Base-by-base conservation (phyloP, 2,329 filamentous ascomycete species). In the Leptographium flavum region DNA sequence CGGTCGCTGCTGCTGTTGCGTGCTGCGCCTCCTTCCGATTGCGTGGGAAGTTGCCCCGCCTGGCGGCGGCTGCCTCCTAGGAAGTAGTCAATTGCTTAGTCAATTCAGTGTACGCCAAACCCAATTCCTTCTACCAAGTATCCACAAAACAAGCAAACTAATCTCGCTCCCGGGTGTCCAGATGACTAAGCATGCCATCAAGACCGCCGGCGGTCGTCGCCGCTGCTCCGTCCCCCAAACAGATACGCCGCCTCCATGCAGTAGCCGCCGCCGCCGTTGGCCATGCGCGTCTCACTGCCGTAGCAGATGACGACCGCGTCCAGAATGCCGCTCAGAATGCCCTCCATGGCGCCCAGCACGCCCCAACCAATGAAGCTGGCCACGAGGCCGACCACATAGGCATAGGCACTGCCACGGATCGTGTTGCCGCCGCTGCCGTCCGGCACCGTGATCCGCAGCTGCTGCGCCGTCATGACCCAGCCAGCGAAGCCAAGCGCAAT, bases 341-440 rank as follows among this genome's bases (percentile, higher is more conserved):
- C 84, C 59, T 94, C 88, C 74, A 94, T 90, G 2, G 87, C 83
- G 23, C 87, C 87, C 42, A 98, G 69, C 1, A 96, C 81, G 5
- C 86, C 87, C 80, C 92, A 98, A 8, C 92, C 92, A 54, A 98
- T 95, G 45, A 90, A 87, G 49, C 85, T 87, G 15, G 92, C 92
- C 53, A 96, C 82, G 50, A 98, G 63, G 10, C 88, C 92, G 21
- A 98, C 86, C 2, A 96, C 76, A 57, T 96, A 98, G 2, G 90
- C 92, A 60, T 98, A 98, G 22, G 92, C 71, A 55, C 87, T 94
- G 9, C 92, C 92, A 39, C 76, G 76, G 42, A 81, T 59, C 0
- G 75, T 73, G 43, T 61, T 53, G 22, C 47, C 45, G 9, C 25
- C 19, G 13, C 48, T 44, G 22, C 70, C 71, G 33, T 68, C 72